These are phyloP conservation scores for Rhodotorula toruloides DNA, from an alignment of 768 basidiomycete genomes.

Conservation along the genomic window DNA sequence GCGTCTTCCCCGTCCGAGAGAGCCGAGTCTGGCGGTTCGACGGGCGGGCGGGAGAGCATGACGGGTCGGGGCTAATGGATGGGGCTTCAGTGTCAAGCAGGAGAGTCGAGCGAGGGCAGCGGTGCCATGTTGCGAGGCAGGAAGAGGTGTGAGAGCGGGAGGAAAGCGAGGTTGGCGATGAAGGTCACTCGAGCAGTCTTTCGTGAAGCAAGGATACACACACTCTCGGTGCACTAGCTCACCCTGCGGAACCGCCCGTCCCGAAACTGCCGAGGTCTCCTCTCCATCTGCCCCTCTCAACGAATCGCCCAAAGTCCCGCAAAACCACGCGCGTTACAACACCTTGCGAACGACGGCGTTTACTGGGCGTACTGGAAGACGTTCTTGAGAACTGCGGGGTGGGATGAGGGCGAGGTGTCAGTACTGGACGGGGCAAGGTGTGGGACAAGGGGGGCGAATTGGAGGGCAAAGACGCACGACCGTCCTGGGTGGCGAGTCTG, in stretches of 20 bases:
- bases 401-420: background rate
- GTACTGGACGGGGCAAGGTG: no score
- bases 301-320: background rate
- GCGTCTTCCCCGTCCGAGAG: background rate
- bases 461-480: conserved; percentile 60
- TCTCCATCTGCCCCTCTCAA: no score
- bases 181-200: background rate
- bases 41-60: background rate
- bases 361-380: conserved; percentile 96
- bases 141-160: background rate
- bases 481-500: conserved; percentile 84
- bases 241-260: no score
- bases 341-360: conserved; percentile 35
- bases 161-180: background rate
- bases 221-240: no score
- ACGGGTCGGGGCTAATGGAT: no score
- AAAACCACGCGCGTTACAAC: background rate
- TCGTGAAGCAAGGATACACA: background rate
- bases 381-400: conserved; percentile 74
- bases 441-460: background rate
- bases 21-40: background rate
- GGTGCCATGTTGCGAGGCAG: background rate
- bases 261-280: no score
- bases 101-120: background rate
- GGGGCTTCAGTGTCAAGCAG: no score